Base-by-base conservation (phyloP, 2,329 filamentous ascomycete species). In the Chaetothyriales sp. region DNA sequence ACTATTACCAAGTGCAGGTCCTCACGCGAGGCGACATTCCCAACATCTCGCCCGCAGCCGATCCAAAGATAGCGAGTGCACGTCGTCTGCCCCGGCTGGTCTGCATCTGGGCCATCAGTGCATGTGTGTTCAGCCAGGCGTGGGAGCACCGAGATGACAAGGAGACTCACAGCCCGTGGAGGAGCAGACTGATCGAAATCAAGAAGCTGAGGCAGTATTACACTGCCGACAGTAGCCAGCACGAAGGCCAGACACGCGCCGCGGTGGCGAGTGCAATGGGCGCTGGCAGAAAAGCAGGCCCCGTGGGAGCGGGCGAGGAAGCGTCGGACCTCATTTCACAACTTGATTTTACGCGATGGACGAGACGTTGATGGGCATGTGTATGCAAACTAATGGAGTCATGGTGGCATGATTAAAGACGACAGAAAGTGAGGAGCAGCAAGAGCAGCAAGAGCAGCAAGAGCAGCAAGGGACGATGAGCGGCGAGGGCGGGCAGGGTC, bases 41-140 rank as follows among this genome's bases (percentile, higher is more conserved):
- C 0, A 85, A 90, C 60, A 86, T 97, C 49, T 95, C 89, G 0
- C 86, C 90, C 0, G 89, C 89, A 0, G 85, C 87, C 0, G 85
- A 90, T 57, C 83, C 86, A 7, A 97, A 97, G 67, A 85, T 97
- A 61, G 78, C 98, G 53, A 89, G 85, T 15, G 78, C 90, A 29
- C 82, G 81, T 59, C 87, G 87, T 10, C 74, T 98, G 7, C 86
- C 89, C 0, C 78, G 82, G 8, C 94, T 95, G 64, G 86, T 95
- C 50, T 82, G 92, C 40, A 81, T 95, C 46, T 74, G 97, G 18
- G 88, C 90, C 0, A 78, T 98, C 56, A 97, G 95, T 63, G 89
- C 92, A 0, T 94, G 87, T 13, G 87, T 97, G 7, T 95, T 97
- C 66, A 88, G 86, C 1, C 78, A 85, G 45, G 89, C 95, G n/a